phyloP scores from a whole-genome alignment of 805 yeast genomes.

The Metschnikowia kunwiensis region DNA sequence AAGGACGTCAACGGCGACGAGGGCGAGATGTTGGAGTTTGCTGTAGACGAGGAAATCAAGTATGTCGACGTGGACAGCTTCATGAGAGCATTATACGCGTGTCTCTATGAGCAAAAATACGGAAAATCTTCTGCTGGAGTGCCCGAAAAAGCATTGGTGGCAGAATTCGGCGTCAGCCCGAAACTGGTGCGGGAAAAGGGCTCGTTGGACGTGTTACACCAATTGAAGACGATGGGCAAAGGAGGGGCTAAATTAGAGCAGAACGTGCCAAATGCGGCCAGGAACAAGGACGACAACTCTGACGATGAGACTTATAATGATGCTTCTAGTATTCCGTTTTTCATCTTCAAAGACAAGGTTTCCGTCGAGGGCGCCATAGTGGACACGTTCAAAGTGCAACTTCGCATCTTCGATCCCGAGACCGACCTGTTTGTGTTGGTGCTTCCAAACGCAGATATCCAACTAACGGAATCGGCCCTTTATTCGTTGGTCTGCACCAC shows the following conservation, averaged over 20 bases:
- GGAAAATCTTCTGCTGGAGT: constrained; percentile 48
- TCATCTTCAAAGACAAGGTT: constrained; percentile 8
- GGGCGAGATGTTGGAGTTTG: constrained; percentile 81
- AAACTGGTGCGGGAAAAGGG: neutral
- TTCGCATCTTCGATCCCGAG: constrained; percentile 57
- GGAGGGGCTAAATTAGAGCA: constrained; percentile 6
- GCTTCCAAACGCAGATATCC: constrained; percentile 30
- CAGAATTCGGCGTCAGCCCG: constrained; percentile 9
- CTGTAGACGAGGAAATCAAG: constrained; percentile 60
- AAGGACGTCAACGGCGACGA: constrained; percentile 78
- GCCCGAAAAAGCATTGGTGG: constrained; percentile 24
- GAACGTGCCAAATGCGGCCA: constrained; percentile 12
- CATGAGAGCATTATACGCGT: constrained; percentile 56
- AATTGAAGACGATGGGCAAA: constrained; percentile 21
- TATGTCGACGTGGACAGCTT: constrained; percentile 59
- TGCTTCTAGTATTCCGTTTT: constrained; percentile 17
- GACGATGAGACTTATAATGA: constrained; percentile 20
- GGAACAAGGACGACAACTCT: constrained; percentile 2
- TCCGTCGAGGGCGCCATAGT: constrained; percentile 20
- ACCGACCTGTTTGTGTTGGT: constrained; percentile 47
- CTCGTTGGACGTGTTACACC: constrained; percentile 5
- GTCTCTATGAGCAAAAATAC: constrained; percentile 76
- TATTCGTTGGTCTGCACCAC: constrained; percentile 45
- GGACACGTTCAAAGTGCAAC: constrained; percentile 29
- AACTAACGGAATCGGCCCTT: constrained; percentile 41